These are phyloP conservation scores for Pholiota molesta DNA, from an alignment of 768 basidiomycete genomes.

Conservation along the genomic window DNA sequence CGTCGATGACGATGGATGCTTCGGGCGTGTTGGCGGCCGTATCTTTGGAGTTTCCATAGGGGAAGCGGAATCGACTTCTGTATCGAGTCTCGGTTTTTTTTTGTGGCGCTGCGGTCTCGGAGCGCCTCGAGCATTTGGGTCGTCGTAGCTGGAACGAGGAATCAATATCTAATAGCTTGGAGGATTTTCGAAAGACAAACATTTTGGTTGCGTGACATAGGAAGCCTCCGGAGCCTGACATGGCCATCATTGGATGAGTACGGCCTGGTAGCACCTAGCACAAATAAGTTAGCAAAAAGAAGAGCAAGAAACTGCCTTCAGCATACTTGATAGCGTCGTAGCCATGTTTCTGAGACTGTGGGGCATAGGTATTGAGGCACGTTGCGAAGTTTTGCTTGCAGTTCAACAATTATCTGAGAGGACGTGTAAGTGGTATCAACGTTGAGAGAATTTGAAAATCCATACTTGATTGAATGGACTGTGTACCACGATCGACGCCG, in stretches of 20 bases:
- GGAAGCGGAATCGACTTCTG: conserved; percentile 11
- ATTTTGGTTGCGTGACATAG: conserved; percentile 87
- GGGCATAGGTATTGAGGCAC: conserved; percentile 74
- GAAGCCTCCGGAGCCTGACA: conserved; percentile 87
- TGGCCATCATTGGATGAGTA: conserved; percentile 94
- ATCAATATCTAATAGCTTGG: neutral
- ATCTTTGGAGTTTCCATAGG: neutral
- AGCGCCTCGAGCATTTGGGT: conserved; percentile 61
- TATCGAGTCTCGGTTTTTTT: conserved; percentile 34
- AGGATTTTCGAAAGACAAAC: conserved; percentile 39
- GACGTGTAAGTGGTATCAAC: neutral
- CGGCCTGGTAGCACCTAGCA: conserved; percentile 84
- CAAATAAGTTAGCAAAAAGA: neutral
- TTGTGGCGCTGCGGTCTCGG: conserved; percentile 49
- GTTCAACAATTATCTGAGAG: conserved; percentile 69
- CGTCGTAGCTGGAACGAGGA: conserved; percentile 56
- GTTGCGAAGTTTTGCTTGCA: conserved; percentile 71
- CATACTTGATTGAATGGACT: conserved; percentile 78
- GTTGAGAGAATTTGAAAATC: neutral
- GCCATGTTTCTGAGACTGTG: conserved; percentile 82
- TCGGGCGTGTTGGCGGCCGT: neutral
- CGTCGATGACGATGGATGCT: conserved; percentile 5
- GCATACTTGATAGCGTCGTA: conserved; percentile 81
- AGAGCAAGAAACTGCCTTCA: neutral
- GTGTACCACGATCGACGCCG: conserved; percentile 84